These are phyloP conservation scores for Colletotrichum abscissum DNA, from an alignment of 2,329 filamentous ascomycete genomes.

Conservation along the genomic window DNA sequence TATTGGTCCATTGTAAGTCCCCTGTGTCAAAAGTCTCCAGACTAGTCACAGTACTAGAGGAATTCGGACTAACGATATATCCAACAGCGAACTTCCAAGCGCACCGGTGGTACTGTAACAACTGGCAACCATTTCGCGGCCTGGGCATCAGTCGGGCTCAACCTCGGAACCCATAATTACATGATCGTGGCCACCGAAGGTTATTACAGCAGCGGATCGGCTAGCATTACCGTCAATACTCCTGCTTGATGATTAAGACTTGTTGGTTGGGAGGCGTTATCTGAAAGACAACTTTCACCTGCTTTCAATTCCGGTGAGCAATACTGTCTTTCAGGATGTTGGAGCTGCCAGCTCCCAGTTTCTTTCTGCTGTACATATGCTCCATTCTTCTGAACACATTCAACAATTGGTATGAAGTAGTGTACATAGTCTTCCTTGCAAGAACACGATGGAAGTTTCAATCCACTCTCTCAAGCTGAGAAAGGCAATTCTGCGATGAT, in stretches of 20 bases:
- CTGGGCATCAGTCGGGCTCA: constrained; percentile 60
- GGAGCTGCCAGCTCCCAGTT: background rate
- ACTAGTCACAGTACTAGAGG: background rate
- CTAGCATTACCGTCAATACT: constrained; percentile 13
- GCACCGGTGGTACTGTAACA: constrained; percentile 61
- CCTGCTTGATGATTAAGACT: background rate
- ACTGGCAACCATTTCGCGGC: constrained; percentile 63
- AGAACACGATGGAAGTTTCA: background rate
- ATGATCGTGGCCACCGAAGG: constrained; percentile 61
- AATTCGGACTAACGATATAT: background rate
- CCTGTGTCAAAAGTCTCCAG: no score
- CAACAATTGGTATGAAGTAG: background rate
- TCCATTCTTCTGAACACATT: background rate
- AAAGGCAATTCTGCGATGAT: no score
- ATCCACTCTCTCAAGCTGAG: no score
- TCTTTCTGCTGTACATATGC: background rate
- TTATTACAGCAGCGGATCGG: constrained; percentile 25
- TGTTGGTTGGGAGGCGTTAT: background rate
- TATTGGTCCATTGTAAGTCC: constrained; percentile 52
- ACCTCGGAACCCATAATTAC: constrained; percentile 61
- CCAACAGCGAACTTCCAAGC: constrained; percentile 46
- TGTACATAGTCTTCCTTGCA: background rate
- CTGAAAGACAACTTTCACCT: background rate
- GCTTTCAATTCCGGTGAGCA: background rate
- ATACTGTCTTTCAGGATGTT: background rate